Percentiles rank a stretch among this genome's conserved stretches.
These are phyloP conservation scores for Phytophthora sansomeana DNA, from an alignment of 352 stramenopile species.

Conservation along the genomic window DNA sequence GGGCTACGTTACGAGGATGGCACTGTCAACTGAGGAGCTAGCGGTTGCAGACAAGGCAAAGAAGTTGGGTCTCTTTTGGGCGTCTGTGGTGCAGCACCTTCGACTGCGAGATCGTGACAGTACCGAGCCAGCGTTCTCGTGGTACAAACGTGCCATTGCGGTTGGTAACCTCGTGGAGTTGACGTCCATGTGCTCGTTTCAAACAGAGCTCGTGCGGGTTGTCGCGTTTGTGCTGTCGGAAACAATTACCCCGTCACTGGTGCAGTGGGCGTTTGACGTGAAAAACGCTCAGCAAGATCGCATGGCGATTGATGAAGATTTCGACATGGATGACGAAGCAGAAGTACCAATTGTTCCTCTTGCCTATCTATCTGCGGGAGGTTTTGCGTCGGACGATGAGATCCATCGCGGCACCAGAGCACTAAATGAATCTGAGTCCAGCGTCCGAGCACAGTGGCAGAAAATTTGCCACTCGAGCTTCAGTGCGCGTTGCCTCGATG, in stretches of 20 bases:
- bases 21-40: conserved; percentile 8
- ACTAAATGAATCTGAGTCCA: conserved; percentile 19
- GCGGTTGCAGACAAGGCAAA: conserved; percentile 1
- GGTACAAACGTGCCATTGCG: conserved; percentile 40
- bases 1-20: conserved; percentile 22
- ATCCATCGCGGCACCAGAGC: conserved; percentile 7
- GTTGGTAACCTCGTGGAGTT: conserved; percentile 53
- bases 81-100: conserved; percentile 18
- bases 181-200: conserved; percentile 35
- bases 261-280: conserved; percentile 51
- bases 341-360: conserved; percentile 15
- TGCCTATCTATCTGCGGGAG: conserved; percentile 16
- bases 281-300: conserved; percentile 29
- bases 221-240: conserved; percentile 34
- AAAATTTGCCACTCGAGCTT: conserved; percentile 55
- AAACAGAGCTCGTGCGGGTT: conserved; percentile 29
- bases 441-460: conserved; percentile 53
- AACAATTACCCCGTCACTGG: conserved; percentile 38
- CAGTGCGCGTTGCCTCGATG: conserved; percentile 44
- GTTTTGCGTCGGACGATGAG: conserved; percentile 28
- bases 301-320: conserved; percentile 24
- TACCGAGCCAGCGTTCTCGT: conserved; percentile 19
- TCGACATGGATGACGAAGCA: conserved; percentile 40
- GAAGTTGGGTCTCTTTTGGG: conserved; percentile 19
- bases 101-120: background rate